Evolutionary conservation across 257 asterid species (phyloP).

Genomic region (Nicotiana obtusifolia): DNA sequence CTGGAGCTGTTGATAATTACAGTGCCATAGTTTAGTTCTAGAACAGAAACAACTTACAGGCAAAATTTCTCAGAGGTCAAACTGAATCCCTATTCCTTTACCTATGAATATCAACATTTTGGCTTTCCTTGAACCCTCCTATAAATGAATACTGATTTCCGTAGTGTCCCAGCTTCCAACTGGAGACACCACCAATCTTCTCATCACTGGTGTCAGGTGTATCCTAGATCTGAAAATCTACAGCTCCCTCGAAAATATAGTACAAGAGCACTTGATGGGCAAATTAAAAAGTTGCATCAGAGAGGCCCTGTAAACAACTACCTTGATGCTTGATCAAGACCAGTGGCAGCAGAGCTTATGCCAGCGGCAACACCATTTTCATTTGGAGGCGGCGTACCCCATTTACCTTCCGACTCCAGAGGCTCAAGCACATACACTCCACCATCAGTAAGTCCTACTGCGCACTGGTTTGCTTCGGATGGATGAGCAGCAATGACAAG

Average conservation of each 20-base stretch:
- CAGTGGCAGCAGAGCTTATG: slow-evolving; percentile 14
- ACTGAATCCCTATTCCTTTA: not conserved
- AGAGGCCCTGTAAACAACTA: not conserved
- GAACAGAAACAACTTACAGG: not conserved
- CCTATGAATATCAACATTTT: slow-evolving; percentile 8
- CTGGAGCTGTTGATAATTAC: slow-evolving; percentile 1
- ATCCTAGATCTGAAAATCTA: slow-evolving; percentile 6
- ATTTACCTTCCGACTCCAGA: slow-evolving; percentile 39
- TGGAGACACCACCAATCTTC: not conserved
- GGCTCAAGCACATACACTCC: slow-evolving; percentile 65
- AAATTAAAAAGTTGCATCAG: not conserved
- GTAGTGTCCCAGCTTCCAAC: not conserved
- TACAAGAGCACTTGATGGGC: not conserved
- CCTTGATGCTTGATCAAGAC: slow-evolving; percentile 29
- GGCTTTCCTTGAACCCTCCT: not conserved
- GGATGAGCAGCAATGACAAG: slow-evolving; percentile 59
- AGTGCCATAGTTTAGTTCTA: slow-evolving; percentile 5
- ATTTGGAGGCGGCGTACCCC: slow-evolving; percentile 46
- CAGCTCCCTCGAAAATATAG: not conserved
- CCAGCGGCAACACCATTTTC: slow-evolving; percentile 36
- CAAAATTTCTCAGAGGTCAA: not conserved
- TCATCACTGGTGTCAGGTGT: not conserved
- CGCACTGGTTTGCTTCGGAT: slow-evolving; percentile 49
- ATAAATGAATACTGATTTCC: not conserved
- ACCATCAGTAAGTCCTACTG: slow-evolving; percentile 63